Conservation (phyloP, 1,139 yeast genomes). For the Sugiyamaella novakii region DNA sequence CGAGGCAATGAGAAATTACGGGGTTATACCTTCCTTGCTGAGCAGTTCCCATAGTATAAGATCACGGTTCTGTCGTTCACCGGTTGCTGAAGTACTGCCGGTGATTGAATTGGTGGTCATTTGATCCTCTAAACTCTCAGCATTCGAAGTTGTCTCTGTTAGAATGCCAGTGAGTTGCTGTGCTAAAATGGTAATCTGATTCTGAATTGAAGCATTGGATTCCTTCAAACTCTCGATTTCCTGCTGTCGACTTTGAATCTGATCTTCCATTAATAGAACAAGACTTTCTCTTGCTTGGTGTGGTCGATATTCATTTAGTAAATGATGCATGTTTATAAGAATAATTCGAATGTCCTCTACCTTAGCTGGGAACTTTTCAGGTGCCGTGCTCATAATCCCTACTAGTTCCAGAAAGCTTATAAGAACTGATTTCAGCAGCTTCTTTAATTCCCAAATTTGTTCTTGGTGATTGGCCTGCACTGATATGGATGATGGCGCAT, state of each 20-base stretch:
- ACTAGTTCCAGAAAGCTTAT: conserved; percentile 72
- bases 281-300: conserved; percentile 86
- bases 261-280: conserved; percentile 64
- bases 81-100: conserved; percentile 31
- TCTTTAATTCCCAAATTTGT: conserved; percentile 67
- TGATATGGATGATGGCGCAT: conserved; percentile 4
- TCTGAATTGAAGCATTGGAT: conserved; percentile 34
- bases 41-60: conserved; percentile 12
- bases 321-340: conserved; percentile 81
- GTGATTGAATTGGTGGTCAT: not conserved
- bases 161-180: conserved; percentile 26
- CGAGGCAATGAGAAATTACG: too few relatives aligned
- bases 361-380: conserved; percentile 61
- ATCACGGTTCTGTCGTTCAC: conserved; percentile 14
- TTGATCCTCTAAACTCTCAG: not conserved
- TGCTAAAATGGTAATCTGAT: conserved; percentile 32
- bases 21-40: not conserved
- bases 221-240: conserved; percentile 33
- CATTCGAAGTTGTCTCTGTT: conserved; percentile 15
- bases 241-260: conserved; percentile 33
- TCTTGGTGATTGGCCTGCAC: conserved; percentile 35
- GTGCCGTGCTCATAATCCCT: conserved; percentile 71
- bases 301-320: conserved; percentile 82
- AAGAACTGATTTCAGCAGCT: conserved; percentile 66
- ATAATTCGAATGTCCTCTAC: conserved; percentile 72